Conservation (phyloP, 2,329 filamentous ascomycete genomes). For the Pseudocercospora vitis region DNA sequence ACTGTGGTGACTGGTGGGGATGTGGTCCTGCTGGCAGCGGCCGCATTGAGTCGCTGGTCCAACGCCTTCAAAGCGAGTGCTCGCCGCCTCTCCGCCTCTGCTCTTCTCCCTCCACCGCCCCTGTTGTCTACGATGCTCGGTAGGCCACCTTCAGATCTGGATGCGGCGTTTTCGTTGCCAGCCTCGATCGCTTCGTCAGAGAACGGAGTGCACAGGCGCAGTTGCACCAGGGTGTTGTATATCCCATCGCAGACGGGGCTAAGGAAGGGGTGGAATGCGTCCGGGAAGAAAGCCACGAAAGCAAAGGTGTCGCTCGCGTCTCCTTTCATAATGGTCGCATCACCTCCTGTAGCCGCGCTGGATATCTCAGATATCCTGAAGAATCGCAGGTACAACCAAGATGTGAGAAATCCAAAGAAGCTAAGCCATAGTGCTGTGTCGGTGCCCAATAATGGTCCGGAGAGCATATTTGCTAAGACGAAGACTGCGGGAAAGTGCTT, state of each 20-base stretch:
- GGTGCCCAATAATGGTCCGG: constrained; percentile 64
- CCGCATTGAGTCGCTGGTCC: constrained; percentile 88
- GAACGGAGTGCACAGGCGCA: constrained; percentile 82
- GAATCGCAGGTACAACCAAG: constrained; percentile 96
- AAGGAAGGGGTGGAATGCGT: constrained; percentile 74
- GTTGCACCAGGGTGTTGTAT: constrained; percentile 70
- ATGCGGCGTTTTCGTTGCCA: constrained; percentile 68
- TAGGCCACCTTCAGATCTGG: constrained; percentile 60
- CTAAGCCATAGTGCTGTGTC: constrained; percentile 77
- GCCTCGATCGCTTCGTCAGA: constrained; percentile 75
- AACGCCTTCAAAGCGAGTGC: constrained; percentile 87
- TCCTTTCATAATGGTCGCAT: constrained; percentile 64
- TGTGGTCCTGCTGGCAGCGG: constrained; percentile 48
- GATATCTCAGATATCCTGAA: constrained; percentile 67
- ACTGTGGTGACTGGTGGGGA: constrained; percentile 24
- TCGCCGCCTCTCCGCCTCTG: constrained; percentile 86
- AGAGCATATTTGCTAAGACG: constrained; percentile 68
- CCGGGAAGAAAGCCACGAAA: constrained; percentile 93
- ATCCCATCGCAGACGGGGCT: constrained; percentile 70
- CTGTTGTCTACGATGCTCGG: constrained; percentile 58
- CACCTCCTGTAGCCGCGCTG: constrained; percentile 51
- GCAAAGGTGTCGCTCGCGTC: constrained; percentile 96
- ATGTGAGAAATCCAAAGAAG: constrained; percentile 77
- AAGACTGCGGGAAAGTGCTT: constrained; percentile 76
- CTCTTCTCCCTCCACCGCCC: constrained; percentile 54